phyloP scores from a whole-genome alignment of 148 eudicot species.

The Linanthus parryae region DNA sequence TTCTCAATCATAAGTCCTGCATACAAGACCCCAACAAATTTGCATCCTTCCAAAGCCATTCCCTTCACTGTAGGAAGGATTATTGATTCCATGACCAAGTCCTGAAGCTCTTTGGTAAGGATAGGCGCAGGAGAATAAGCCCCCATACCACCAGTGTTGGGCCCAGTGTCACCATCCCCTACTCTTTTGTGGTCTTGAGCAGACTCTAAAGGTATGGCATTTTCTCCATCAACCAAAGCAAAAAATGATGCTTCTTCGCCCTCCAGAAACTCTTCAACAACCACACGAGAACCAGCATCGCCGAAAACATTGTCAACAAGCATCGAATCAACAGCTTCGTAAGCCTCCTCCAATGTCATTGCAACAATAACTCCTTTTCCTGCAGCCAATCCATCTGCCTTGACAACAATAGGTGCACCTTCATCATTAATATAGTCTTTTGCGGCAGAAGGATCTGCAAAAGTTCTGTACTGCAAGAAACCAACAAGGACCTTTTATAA shows the following conservation, averaged over 20 bases:
- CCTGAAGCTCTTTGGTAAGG: constrained; percentile 70
- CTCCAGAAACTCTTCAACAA: constrained; percentile 82
- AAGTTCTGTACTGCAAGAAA: constrained; percentile 76
- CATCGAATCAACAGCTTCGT: constrained; percentile 84
- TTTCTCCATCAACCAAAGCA: constrained; percentile 89
- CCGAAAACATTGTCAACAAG: constrained; percentile 69
- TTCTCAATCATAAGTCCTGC: constrained; percentile 97
- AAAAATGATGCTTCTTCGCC: constrained; percentile 97
- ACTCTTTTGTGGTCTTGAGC: constrained; percentile 98
- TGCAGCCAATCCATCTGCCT: constrained; percentile 94
- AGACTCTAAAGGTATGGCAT: constrained; percentile 83
- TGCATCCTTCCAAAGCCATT: constrained; percentile 87
- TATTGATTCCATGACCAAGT: constrained; percentile 72
- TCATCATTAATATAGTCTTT: constrained; percentile 69
- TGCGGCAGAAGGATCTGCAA: constrained; percentile 71
- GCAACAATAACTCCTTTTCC: constrained; percentile 97
- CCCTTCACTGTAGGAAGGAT: constrained; percentile 81
- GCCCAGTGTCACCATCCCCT: constrained; percentile 89
- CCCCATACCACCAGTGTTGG: constrained; percentile 98
- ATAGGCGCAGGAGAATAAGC: constrained; percentile 96
- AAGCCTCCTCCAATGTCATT: constrained; percentile 71
- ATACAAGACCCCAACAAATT: constrained; percentile 88
- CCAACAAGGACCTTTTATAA: no score
- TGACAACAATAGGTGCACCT: constrained; percentile 88
- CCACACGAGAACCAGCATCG: constrained; percentile 69